Evolutionary conservation across 805 yeast species (phyloP), one percentile per base, ranked within the genome.

Genomic region (Monosporozyma unispora): DNA sequence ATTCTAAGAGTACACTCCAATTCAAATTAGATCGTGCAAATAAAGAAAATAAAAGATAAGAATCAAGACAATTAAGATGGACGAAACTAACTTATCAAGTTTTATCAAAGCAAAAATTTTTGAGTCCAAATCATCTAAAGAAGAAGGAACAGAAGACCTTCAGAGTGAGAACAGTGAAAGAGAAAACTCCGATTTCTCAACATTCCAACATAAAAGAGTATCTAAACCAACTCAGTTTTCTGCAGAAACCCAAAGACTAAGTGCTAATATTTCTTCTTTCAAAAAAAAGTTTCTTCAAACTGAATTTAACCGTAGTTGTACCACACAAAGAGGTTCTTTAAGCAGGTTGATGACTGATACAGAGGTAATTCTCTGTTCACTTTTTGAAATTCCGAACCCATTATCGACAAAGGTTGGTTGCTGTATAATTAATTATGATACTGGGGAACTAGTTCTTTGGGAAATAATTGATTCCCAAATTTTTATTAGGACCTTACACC

Each of bases 401-500:
- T 58, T 62, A 5, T 53, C 52, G 3, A 54, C 67, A 2, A 52
- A 55, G 27, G 66, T 75, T 8, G 79, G 78, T 2, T 46, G 73
- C 4, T 72, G 76, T 44, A 63, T 72, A 39, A 48, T 72, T 4
- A 63, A 70, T 46, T 56, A 67, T 12, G 64, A 59, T 31, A 70
- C 72, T 0, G 77, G 76, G 3, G 68, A 62, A 33, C 49, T 75
- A 50, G 61, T 60, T 2, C 47, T 72, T 18, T 64, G 73, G 12
- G 68, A 67, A 12, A 60, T 70, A 12, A 58, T 67, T 18, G 80
- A 75, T 53, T 70, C 79, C 0, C 77, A 70, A 52, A 74, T 77
- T 0, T 74, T 64, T 49, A 73, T 74, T 2, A 59, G 77, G 43
- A 71, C 77, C 0, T 57, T 75, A 8, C 74, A 75, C 51, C 70